phyloP scores from a whole-genome alignment of 1,284 basidiomycete genomes.

The Volvariella surrecta region DNA sequence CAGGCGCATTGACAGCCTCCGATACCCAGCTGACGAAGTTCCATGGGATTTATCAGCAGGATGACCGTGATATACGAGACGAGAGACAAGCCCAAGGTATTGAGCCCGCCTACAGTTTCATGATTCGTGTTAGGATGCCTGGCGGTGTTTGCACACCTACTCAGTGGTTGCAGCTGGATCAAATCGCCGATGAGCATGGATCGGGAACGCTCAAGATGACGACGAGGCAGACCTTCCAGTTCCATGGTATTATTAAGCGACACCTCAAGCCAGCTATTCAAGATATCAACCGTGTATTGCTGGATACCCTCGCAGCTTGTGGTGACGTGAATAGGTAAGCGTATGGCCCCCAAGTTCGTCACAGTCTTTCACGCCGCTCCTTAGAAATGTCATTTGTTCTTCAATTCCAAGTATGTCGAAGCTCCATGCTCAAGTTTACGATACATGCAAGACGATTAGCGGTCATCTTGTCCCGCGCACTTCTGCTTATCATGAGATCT shows the following conservation, averaged over 20 bases:
- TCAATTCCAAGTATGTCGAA: constrained; percentile 85
- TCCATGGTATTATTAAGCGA: constrained; percentile 97
- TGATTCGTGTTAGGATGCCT: constrained; percentile 97
- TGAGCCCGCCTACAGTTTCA: constrained; percentile 96
- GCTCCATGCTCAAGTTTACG: constrained; percentile 79
- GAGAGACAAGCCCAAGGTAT: constrained; percentile 90
- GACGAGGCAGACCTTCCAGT: constrained; percentile 98
- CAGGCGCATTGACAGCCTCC: constrained; percentile 83
- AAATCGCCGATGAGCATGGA: constrained; percentile 93
- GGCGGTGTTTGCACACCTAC: constrained; percentile 88
- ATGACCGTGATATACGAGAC: constrained; percentile 97
- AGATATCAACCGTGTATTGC: constrained; percentile 85
- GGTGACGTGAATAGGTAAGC: constrained; percentile 92
- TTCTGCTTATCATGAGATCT: constrained; percentile 97
- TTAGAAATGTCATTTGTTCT: constrained; percentile 87
- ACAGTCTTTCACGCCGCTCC: constrained; percentile 5
- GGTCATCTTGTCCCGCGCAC: constrained; percentile 87
- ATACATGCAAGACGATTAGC: constrained; percentile 83
- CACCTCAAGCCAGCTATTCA: constrained; percentile 96
- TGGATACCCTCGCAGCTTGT: constrained; percentile 97
- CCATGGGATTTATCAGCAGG: constrained; percentile 96
- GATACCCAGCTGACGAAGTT: constrained; percentile 98
- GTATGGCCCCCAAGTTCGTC: constrained; percentile 2
- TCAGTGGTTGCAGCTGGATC: constrained; percentile 96
- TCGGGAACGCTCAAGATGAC: constrained; percentile 96